A percentile compares a stretch with the other conserved stretches of the same genome.
These are phyloP conservation scores for Plenodomus tracheiphilus DNA, from an alignment of 2,329 filamentous ascomycete species.

Conservation along the genomic window DNA sequence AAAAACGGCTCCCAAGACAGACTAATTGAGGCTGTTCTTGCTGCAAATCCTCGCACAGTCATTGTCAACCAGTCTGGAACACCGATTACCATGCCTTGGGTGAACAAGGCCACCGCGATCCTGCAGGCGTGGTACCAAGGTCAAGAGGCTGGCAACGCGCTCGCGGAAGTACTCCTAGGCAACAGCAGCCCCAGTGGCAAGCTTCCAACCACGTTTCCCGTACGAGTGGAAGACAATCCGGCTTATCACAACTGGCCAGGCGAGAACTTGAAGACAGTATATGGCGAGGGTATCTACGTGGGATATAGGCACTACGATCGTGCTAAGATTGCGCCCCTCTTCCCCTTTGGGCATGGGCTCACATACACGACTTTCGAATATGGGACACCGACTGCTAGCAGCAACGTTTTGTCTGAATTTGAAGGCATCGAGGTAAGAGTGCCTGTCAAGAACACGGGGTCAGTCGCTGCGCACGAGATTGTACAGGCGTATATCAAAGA, in stretches of 20 bases:
- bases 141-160: slow-evolving; percentile 81
- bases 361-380: slow-evolving; percentile 76
- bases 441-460: slow-evolving; percentile 61
- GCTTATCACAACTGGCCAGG: slow-evolving; percentile 74
- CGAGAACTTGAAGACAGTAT: slow-evolving; percentile 68
- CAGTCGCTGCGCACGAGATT: slow-evolving; percentile 62
- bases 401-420: slow-evolving; percentile 52
- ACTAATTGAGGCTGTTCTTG: slow-evolving; percentile 65
- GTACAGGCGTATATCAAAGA: slow-evolving; percentile 72
- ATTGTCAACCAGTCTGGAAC: slow-evolving; percentile 78
- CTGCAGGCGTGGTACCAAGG: slow-evolving; percentile 82
- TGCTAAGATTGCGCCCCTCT: slow-evolving; percentile 61
- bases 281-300: slow-evolving; percentile 73
- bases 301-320: slow-evolving; percentile 75
- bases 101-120: slow-evolving; percentile 64
- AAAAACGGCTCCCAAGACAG: slow-evolving; percentile 61
- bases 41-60: slow-evolving; percentile 68
- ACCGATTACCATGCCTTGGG: slow-evolving; percentile 73
- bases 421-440: slow-evolving; percentile 52
- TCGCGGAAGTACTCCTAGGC: slow-evolving; percentile 77
- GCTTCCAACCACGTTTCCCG: slow-evolving; percentile 72
- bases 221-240: slow-evolving; percentile 62
- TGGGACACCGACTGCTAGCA: slow-evolving; percentile 59
- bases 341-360: slow-evolving; percentile 78
- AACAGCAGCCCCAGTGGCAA: slow-evolving; percentile 75